A percentile compares a stretch with the other conserved stretches of the same genome.
Evolutionary conservation across 371 early-diverging fungal genomes (phyloP).

Genomic region (Mucor saturninus): DNA sequence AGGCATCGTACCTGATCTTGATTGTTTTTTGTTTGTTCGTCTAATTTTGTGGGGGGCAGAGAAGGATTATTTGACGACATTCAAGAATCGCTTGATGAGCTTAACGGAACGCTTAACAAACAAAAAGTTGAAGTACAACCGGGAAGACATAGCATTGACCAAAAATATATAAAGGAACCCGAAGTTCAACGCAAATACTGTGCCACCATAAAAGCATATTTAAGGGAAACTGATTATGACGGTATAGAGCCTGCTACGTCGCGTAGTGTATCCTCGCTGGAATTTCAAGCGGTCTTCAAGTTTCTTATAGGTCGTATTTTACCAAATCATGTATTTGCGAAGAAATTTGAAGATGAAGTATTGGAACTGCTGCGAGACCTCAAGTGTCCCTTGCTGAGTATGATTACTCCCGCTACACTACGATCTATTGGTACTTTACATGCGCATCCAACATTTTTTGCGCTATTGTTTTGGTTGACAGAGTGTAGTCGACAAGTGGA

Average conservation of each 20-base stretch:
- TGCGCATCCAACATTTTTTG: slow-evolving; percentile 12
- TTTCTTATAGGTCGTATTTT: not conserved
- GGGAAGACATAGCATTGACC: slow-evolving; percentile 1
- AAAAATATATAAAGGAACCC: not conserved
- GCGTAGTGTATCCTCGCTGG: not conserved
- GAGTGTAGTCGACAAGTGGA: not conserved
- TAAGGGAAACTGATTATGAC: not conserved
- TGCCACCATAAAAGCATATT: slow-evolving; percentile 2
- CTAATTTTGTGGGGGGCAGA: too few species aligned
- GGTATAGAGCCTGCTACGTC: not conserved
- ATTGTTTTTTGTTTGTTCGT: too few species aligned
- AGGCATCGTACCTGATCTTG: too few species aligned
- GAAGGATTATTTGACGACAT: too few species aligned
- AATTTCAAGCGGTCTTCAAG: slow-evolving; percentile 10
- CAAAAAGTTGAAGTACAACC: not conserved
- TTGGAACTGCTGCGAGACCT: not conserved
- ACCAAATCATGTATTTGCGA: not conserved
- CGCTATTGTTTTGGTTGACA: slow-evolving; percentile 11
- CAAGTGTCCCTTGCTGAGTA: slow-evolving; percentile 8
- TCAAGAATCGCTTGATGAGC: too few species aligned
- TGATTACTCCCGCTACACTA: slow-evolving; percentile 9
- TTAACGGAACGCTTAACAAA: too few species aligned
- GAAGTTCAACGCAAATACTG: slow-evolving; percentile 3
- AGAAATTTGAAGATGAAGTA: slow-evolving; percentile 15
- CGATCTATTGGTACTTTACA: slow-evolving; percentile 18